Evolutionary conservation across 2,329 filamentous ascomycete genomes (phyloP).

Genomic region (Emericellopsis atlantica): DNA sequence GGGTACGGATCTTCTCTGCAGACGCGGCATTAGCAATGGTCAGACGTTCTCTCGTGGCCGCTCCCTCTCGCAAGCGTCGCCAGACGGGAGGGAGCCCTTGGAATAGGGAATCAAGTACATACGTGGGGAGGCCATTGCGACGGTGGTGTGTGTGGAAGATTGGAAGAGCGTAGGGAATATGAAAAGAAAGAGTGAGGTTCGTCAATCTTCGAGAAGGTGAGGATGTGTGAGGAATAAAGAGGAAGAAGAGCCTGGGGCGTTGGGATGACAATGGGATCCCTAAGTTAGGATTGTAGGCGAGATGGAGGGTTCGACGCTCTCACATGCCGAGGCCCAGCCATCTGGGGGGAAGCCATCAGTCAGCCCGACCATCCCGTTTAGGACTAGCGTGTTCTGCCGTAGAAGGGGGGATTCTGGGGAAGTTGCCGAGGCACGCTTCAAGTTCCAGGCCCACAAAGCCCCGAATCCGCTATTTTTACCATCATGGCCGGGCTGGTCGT

Average conservation of each 20-base stretch:
- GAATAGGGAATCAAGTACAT: conserved; percentile 4
- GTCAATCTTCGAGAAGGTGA: background rate
- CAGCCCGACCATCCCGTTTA: background rate
- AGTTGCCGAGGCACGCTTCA: conserved; percentile 11
- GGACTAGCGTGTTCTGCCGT: background rate
- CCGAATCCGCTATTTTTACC: too few relatives aligned
- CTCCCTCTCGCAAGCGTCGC: background rate
- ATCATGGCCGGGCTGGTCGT: too few relatives aligned
- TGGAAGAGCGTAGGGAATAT: background rate
- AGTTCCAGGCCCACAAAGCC: too few relatives aligned
- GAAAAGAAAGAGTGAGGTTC: background rate
- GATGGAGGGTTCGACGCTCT: too few relatives aligned
- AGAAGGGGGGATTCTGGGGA: conserved; percentile 10
- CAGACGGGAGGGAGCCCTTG: background rate
- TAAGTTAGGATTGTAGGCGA: background rate
- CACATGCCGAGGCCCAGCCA: conserved; percentile 4
- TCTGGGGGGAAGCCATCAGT: background rate
- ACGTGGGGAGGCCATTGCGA: conserved; percentile 7
- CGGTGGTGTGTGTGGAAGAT: background rate
- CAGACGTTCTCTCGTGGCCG: background rate
- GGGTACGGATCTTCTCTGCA: conserved; percentile 59
- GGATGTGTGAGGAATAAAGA: background rate
- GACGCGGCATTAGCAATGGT: background rate
- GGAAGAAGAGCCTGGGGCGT: background rate
- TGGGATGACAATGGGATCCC: background rate